Evolutionary conservation across 371 early-diverging fungal species (phyloP), one percentile per base, ranked within the genome.

Genomic region (Umbelopsis sp.): DNA sequence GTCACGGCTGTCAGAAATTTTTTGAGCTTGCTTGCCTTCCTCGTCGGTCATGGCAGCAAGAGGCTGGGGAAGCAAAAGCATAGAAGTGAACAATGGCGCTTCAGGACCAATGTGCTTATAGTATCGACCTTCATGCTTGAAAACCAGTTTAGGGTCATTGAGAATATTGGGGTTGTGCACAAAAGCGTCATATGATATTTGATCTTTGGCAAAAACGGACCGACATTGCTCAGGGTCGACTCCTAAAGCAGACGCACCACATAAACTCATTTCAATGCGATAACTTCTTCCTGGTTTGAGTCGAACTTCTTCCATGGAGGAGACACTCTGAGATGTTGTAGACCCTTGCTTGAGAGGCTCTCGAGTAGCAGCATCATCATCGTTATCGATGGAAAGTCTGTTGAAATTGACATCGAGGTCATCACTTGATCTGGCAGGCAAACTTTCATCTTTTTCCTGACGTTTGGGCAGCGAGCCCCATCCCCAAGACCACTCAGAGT

Each of bases 121-220:
- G 32, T 82, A 90, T 66, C 83, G 76, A 63, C 82, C 84, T 50
- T 88, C 77, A 66, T 92, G 82, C 37, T 88, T 82, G 65, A 93
- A 82, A 11, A 94, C 90, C 9, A 93, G 75, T 20, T 80, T 71
- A 22, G 87, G 86, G 66, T 92, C 88, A 45, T 83, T 83, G 24
- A 94, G 65, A 7, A 93, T 37, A 29, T 83, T 80, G 1, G 94
- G 91, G 52, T 90, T 89, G 44, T 84, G 79, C 11, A 79, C 73
- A 74, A 94, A 92, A 1, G 80, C 72, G 12, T 88, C 87, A 66
- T 86, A 93, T 1, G 86, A 75, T 22, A 90, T 74, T 45, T 77
- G 76, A 51, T 89, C 78, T 35, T 86, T 72, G 14, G 80, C 69
- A 74, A 96, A 96, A 0, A 88, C 44, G 2, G 70, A 73, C 14